Conservation (phyloP, 202 grass and related monocot genomes). For the Panicum hallii region DNA sequence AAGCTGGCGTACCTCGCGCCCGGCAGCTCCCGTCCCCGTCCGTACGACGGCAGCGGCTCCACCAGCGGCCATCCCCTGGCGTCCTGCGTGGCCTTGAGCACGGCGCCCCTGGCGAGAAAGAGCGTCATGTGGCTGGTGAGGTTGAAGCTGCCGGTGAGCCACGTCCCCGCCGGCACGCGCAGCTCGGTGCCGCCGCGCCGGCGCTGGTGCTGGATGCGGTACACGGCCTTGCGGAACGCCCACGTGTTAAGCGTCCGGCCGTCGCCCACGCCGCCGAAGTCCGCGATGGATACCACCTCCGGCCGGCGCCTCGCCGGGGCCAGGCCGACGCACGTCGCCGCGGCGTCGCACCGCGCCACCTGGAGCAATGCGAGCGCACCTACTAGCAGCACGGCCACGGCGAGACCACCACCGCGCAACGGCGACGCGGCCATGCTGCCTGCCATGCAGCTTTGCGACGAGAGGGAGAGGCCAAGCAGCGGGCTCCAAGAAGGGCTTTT, state of each 20-base stretch:
- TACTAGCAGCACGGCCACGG: neutral
- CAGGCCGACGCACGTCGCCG: constrained; percentile 53
- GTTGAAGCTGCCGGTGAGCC: constrained; percentile 90
- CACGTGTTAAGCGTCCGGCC: constrained; percentile 76
- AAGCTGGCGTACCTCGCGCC: constrained; percentile 73
- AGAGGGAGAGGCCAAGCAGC: constrained; percentile 49
- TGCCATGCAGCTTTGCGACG: no score
- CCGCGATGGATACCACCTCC: constrained; percentile 63
- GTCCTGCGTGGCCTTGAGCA: constrained; percentile 79
- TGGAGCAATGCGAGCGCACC: neutral
- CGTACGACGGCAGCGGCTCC: constrained; percentile 89
- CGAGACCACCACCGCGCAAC: neutral
- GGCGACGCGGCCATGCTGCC: constrained; percentile 31
- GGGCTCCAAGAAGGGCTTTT: constrained; percentile 52
- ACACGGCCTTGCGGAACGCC: constrained; percentile 72
- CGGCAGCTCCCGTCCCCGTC: constrained; percentile 76
- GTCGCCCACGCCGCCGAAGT: constrained; percentile 85
- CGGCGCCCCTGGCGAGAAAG: constrained; percentile 68
- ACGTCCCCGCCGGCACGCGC: constrained; percentile 62
- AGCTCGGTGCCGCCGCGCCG: constrained; percentile 61
- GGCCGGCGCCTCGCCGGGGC: constrained; percentile 59
- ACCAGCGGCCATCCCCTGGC: constrained; percentile 69
- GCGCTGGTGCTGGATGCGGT: constrained; percentile 65
- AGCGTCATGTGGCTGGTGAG: constrained; percentile 96
- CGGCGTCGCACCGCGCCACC: constrained; percentile 22